Evolutionary conservation across 192 early-diverging fungal species (phyloP).

Genomic region (Coemansia biformis): DNA sequence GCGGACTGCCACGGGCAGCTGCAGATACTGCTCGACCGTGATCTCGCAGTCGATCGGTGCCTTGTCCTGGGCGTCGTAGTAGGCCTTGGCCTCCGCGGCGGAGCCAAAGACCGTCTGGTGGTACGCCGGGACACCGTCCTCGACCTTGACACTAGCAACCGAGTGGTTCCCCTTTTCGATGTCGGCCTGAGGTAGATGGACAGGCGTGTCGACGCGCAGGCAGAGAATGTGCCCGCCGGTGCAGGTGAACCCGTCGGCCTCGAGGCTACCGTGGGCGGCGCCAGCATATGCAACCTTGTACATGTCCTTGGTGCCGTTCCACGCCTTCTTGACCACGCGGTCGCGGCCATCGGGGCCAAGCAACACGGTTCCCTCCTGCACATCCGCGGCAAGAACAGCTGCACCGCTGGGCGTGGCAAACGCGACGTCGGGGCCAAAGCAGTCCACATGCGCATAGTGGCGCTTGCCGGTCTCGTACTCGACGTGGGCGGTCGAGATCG

Average conservation of each 20-base stretch:
- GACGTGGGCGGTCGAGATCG: conserved; percentile 93
- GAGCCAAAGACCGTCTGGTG: conserved; percentile 1
- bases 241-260: conserved; percentile 28
- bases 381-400: conserved; percentile 9
- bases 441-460: conserved; percentile 96
- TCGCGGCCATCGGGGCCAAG: conserved; percentile 27
- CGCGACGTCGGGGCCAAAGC: conserved; percentile 20
- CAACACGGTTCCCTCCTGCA: conserved; percentile 16
- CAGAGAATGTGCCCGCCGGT: conserved; percentile 36
- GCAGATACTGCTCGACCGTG: conserved; percentile 30
- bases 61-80: conserved; percentile 15
- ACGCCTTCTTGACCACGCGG: conserved; percentile 20
- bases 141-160: conserved; percentile 4
- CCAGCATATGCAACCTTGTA: conserved; percentile 14
- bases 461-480: conserved; percentile 88
- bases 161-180: not conserved
- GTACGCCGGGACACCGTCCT: conserved; percentile 4
- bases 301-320: conserved; percentile 24
- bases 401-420: conserved; percentile 21
- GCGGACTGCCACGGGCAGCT: conserved; percentile 13
- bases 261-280: not conserved
- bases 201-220: conserved; percentile 28
- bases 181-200: not conserved
- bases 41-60: conserved; percentile 17
- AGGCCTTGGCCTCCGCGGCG: conserved; percentile 7